Evolutionary conservation across 1,284 basidiomycete genomes (phyloP).

Genomic region (Irpex sp.): DNA sequence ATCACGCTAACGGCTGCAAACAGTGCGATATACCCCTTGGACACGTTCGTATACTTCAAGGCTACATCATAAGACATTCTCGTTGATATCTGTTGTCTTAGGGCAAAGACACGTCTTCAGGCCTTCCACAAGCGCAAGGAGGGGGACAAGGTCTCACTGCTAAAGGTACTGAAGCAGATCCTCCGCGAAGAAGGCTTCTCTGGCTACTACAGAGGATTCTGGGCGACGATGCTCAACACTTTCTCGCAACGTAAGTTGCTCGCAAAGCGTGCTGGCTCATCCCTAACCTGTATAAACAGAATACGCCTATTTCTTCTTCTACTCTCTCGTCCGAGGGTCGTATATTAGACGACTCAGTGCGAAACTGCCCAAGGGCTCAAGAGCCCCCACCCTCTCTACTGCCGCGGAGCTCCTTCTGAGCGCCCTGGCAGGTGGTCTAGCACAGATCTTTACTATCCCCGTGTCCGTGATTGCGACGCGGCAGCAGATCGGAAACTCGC

Average conservation of each 20-base stretch:
- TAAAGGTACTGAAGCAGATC: conserved; percentile 66
- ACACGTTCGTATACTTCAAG: conserved; percentile 63
- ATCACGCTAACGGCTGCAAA: background rate
- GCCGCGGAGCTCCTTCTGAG: conserved; percentile 85
- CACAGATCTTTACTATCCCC: conserved; percentile 98
- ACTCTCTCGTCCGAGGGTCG: conserved; percentile 83
- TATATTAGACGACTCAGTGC: conserved; percentile 71
- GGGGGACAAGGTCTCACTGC: conserved; percentile 58
- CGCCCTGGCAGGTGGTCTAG: conserved; percentile 89
- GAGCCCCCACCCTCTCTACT: conserved; percentile 65
- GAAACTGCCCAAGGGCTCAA: conserved; percentile 53
- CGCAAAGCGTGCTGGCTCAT: background rate
- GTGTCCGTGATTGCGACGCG: conserved; percentile 97
- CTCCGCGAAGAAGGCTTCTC: conserved; percentile 75
- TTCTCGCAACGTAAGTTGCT: conserved; percentile 84
- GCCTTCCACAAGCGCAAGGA: conserved; percentile 50
- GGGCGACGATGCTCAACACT: conserved; percentile 97
- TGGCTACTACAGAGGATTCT: conserved; percentile 91
- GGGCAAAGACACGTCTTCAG: conserved; percentile 96
- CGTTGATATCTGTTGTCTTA: conserved; percentile 25
- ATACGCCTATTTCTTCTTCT: conserved; percentile 99
- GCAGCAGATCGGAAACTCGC: conserved; percentile 78
- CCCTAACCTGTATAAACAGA: conserved; percentile 60
- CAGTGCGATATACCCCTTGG: conserved; percentile 93
- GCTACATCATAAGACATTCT: background rate